phyloP scores from a whole-genome alignment of 2,329 filamentous ascomycete genomes.

The Scedosporium apiospermum region DNA sequence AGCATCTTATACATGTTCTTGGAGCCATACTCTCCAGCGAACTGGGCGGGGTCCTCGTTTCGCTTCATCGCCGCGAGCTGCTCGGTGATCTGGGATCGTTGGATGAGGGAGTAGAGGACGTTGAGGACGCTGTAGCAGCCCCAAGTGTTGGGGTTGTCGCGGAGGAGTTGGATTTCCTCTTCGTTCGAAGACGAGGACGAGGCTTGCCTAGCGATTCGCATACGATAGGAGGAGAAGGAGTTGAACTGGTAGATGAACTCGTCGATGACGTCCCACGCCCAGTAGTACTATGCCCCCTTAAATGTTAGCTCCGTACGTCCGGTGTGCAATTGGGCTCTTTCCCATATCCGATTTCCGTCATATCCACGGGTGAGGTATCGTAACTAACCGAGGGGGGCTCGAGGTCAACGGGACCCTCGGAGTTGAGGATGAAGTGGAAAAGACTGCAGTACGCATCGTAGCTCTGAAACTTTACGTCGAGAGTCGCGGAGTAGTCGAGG shows the following conservation, averaged over 20 bases:
- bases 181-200: slow-evolving; percentile 57
- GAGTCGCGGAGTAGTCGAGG: slow-evolving; percentile 87
- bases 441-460: slow-evolving; percentile 99
- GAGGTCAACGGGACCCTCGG: slow-evolving; percentile 94
- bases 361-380: not conserved
- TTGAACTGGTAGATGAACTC: slow-evolving; percentile 99
- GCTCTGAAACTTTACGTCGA: slow-evolving; percentile 96
- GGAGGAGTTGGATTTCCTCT: slow-evolving; percentile 83
- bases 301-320: slow-evolving; percentile 7
- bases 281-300: slow-evolving; percentile 69
- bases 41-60: slow-evolving; percentile 77
- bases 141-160: slow-evolving; percentile 98
- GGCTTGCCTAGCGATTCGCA: slow-evolving; percentile 74
- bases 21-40: slow-evolving; percentile 90
- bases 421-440: slow-evolving; percentile 99
- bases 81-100: slow-evolving; percentile 95
- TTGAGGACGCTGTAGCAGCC: slow-evolving; percentile 99
- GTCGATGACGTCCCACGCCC: slow-evolving; percentile 99
- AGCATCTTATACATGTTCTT: slow-evolving; percentile 96
- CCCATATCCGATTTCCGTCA: not conserved
- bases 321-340: not conserved
- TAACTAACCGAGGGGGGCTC: slow-evolving; percentile 85
- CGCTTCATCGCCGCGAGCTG: slow-evolving; percentile 92
- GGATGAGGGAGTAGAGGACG: slow-evolving; percentile 97
- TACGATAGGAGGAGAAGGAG: slow-evolving; percentile 95